Evolutionary conservation across 2,329 filamentous ascomycete species (phyloP).

Genomic region (Cladophialophora chaetospira): DNA sequence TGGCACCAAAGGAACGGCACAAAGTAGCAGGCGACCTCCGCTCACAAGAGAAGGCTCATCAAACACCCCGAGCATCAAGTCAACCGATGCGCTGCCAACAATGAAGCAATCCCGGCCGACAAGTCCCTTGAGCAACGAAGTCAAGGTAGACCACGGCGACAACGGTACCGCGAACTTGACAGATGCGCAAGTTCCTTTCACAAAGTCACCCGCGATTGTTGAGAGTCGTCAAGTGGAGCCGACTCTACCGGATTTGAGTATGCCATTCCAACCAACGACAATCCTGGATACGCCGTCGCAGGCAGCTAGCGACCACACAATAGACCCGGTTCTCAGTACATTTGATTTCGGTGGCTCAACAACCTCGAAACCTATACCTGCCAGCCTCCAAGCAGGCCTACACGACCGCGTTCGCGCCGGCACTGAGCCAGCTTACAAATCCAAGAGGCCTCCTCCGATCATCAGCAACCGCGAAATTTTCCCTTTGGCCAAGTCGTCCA

Average conservation of each 20-base stretch:
- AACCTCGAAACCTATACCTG: not conserved
- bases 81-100: not conserved
- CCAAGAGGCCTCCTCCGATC: slow-evolving; percentile 31
- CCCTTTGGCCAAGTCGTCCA: slow-evolving; percentile 12
- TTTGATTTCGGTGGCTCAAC: slow-evolving; percentile 16
- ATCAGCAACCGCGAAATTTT: slow-evolving; percentile 6
- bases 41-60: slow-evolving; percentile 22
- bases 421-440: slow-evolving; percentile 29
- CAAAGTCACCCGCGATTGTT: not conserved
- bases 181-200: not conserved
- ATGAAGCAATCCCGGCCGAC: slow-evolving; percentile 16
- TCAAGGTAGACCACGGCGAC: slow-evolving; percentile 8
- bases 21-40: slow-evolving; percentile 9
- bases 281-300: slow-evolving; percentile 8
- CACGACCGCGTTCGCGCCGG: slow-evolving; percentile 13
- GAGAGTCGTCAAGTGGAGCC: not conserved
- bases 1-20: slow-evolving; percentile 2
- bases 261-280: not conserved
- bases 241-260: not conserved
- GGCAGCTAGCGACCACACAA: not conserved
- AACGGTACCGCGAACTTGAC: not conserved
- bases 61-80: slow-evolving; percentile 7
- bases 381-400: not conserved
- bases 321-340: slow-evolving; percentile 9
- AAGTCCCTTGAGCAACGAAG: slow-evolving; percentile 15